These are phyloP conservation scores for Blastocladiella emersonii DNA, from an alignment of 371 early-diverging fungal genomes.

Conservation along the genomic window DNA sequence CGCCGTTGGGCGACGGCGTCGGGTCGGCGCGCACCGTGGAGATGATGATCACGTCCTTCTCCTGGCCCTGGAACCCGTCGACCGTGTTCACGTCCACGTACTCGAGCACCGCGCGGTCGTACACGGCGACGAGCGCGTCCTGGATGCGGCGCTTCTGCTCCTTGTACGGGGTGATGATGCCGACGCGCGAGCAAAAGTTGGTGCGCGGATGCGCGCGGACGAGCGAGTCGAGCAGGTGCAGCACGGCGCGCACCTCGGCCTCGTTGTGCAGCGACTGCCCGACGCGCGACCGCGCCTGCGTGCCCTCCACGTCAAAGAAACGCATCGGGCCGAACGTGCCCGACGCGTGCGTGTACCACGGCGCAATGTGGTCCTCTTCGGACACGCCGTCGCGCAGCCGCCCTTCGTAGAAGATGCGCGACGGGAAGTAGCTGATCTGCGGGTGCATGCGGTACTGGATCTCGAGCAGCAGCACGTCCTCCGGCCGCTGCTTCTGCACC, in stretches of 20 bases:
- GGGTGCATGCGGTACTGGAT: slow-evolving; percentile 98
- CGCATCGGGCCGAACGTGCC: slow-evolving; percentile 53
- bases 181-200: slow-evolving; percentile 58
- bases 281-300: slow-evolving; percentile 53
- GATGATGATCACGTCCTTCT: slow-evolving; percentile 90
- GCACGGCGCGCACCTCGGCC: slow-evolving; percentile 61
- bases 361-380: slow-evolving; percentile 31
- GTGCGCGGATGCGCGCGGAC: slow-evolving; percentile 37
- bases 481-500: slow-evolving; percentile 44
- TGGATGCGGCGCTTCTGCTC: slow-evolving; percentile 61
- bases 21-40: slow-evolving; percentile 80
- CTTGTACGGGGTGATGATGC: slow-evolving; percentile 88
- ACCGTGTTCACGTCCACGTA: slow-evolving; percentile 85
- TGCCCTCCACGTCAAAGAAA: slow-evolving; percentile 55
- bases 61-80: slow-evolving; percentile 99
- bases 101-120: slow-evolving; percentile 47
- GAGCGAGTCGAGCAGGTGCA: slow-evolving; percentile 48
- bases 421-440: slow-evolving; percentile 74
- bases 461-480: slow-evolving; percentile 57
- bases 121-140: slow-evolving; percentile 40
- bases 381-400: slow-evolving; percentile 63
- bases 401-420: slow-evolving; percentile 64
- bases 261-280: slow-evolving; percentile 56
- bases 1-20: slow-evolving; percentile 5
- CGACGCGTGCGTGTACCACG: slow-evolving; percentile 52